phyloP scores from a whole-genome alignment of 495 filamentous ascomycete genomes.

The Rostrohypoxylon terebratum region DNA sequence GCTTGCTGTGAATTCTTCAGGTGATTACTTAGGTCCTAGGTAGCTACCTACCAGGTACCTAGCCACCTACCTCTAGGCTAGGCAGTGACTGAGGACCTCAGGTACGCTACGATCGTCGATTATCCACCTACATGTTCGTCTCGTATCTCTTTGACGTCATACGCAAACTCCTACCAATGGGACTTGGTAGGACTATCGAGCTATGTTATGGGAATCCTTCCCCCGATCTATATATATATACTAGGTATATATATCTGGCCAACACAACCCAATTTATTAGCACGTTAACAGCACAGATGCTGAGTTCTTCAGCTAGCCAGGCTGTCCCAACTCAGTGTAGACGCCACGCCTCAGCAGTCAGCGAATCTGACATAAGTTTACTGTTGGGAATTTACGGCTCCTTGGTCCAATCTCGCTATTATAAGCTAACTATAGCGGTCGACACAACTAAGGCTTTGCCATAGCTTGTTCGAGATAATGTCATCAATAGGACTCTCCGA shows the following conservation, averaged over 20 bases:
- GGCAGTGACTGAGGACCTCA: too few relatives aligned
- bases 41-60: neutral
- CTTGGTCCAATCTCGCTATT: neutral
- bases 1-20: too few relatives aligned
- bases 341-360: slow-evolving; percentile 16
- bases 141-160: slow-evolving; percentile 36
- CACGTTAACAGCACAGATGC: neutral
- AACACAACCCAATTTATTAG: slow-evolving; percentile 5
- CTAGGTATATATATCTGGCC: neutral
- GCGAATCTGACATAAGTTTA: slow-evolving; percentile 44
- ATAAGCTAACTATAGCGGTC: neutral
- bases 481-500: neutral
- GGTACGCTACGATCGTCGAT: too few relatives aligned
- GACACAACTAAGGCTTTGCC: neutral
- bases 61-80: too few relatives aligned
- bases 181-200: neutral
- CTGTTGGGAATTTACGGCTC: neutral
- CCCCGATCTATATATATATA: neutral
- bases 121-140: too few relatives aligned
- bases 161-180: slow-evolving; percentile 16
- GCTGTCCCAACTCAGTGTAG: slow-evolving; percentile 1
- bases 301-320: slow-evolving; percentile 11
- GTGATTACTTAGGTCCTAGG: neutral
- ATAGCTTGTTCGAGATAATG: neutral
- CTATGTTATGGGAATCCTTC: neutral